A percentile compares a stretch with the other conserved stretches of the same genome.
Evolutionary conservation across 148 eudicot genomes (phyloP).

Genomic region (Silene uniflora): DNA sequence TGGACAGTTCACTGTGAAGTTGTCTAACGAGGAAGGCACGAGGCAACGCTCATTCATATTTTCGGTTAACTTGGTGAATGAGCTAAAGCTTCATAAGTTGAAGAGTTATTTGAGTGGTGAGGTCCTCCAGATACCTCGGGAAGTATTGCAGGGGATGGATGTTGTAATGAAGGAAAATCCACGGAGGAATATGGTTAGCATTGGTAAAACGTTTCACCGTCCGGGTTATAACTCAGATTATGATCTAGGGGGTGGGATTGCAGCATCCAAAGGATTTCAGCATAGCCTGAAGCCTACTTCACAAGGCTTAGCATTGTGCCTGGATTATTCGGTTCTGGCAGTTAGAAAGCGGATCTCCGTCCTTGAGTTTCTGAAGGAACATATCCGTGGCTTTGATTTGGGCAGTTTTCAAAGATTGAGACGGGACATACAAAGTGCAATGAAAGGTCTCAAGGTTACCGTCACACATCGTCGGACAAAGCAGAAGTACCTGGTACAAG

Average conservation of each 20-base stretch:
- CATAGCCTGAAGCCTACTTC: constrained; percentile 54
- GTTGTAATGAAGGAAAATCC: constrained; percentile 76
- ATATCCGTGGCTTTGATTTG: constrained; percentile 17
- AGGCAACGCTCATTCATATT: constrained; percentile 34
- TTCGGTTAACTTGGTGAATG: constrained; percentile 39
- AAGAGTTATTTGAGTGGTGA: constrained; percentile 40
- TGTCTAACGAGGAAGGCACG: constrained; percentile 42
- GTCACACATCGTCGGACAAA: constrained; percentile 61
- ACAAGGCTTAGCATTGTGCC: constrained; percentile 52
- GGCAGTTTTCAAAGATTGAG: constrained; percentile 18
- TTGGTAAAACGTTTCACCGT: constrained; percentile 49
- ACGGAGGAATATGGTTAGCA: constrained; percentile 34
- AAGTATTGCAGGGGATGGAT: constrained; percentile 63
- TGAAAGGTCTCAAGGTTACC: constrained; percentile 48
- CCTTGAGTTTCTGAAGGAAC: constrained; percentile 46
- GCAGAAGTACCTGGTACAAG: constrained; percentile 44
- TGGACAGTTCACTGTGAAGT: constrained; percentile 40
- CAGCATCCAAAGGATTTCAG: constrained; percentile 50
- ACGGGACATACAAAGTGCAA: constrained; percentile 21
- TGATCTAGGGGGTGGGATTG: constrained; percentile 38
- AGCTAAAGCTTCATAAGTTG: constrained; percentile 50
- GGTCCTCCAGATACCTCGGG: constrained; percentile 46
- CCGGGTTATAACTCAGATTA: not conserved
- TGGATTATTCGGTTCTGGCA: constrained; percentile 64
- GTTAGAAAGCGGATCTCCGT: constrained; percentile 54